These are phyloP conservation scores for Boletus coccyginus DNA, from an alignment of 768 basidiomycete genomes.

Conservation along the genomic window DNA sequence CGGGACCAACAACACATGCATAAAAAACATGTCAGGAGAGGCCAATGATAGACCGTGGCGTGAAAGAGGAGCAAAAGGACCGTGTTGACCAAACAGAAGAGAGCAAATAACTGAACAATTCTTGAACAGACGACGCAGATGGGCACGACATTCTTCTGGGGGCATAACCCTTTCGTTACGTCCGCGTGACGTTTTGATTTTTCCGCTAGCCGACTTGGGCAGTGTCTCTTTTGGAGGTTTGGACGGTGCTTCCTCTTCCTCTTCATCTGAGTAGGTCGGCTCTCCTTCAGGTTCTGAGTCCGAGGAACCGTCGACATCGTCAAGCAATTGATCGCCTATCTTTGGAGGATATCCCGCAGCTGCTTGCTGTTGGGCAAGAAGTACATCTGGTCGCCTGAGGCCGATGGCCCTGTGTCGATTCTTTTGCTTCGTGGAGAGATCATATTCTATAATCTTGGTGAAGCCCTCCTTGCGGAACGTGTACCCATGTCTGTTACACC, in stretches of 20 bases:
- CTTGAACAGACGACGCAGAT: conserved; percentile 82
- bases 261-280: conserved; percentile 51
- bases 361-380: conserved; percentile 44
- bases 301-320: conserved; percentile 49
- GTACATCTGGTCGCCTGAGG: conserved; percentile 73
- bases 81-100: conserved; percentile 90
- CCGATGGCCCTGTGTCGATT: conserved; percentile 47
- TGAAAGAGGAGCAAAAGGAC: conserved; percentile 67
- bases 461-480: conserved; percentile 93
- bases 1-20: conserved; percentile 87
- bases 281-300: conserved; percentile 50
- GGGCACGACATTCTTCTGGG: conserved; percentile 91
- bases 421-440: conserved; percentile 79
- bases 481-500: conserved; percentile 59
- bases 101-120: conserved; percentile 83
- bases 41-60: conserved; percentile 62
- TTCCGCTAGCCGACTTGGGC: conserved; percentile 74
- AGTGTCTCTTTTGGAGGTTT: conserved; percentile 33
- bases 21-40: conserved; percentile 95
- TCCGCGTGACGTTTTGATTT: conserved; percentile 70
- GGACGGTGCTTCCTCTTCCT: conserved; percentile 39
- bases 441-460: conserved; percentile 93
- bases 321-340: conserved; percentile 27
- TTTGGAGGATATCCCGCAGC: conserved; percentile 24
- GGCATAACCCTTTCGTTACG: conserved; percentile 89